Conservation (phyloP, 208 protist species). For the Acanthamoeba triangularis region DNA sequence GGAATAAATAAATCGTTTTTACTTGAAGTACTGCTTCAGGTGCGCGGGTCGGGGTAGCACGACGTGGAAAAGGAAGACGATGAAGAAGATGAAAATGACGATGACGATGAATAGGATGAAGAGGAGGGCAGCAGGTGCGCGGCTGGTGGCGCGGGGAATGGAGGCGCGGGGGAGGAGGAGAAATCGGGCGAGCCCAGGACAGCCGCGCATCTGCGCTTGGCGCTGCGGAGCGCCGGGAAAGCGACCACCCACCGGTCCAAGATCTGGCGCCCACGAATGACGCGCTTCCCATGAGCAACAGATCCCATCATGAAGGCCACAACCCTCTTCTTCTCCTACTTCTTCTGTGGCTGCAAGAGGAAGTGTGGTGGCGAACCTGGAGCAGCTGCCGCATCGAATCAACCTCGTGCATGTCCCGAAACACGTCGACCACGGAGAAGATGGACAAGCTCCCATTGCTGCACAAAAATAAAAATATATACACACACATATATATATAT, state of each 20-base stretch:
- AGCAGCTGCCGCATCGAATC: neutral
- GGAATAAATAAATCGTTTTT: too few relatives aligned
- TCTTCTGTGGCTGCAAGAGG: too few relatives aligned
- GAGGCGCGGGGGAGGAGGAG: too few relatives aligned
- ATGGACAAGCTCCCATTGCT: neutral
- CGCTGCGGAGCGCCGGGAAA: neutral
- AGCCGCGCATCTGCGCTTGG: neutral
- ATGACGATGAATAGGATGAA: too few relatives aligned
- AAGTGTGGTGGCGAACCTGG: neutral
- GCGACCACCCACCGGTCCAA: neutral
- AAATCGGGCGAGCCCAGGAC: too few relatives aligned
- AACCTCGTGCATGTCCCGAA: neutral
- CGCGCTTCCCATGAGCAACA: neutral
- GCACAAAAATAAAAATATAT: neutral
- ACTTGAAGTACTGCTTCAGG: too few relatives aligned
- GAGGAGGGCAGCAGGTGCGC: too few relatives aligned
- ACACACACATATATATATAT: neutral
- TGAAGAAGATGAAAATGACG: too few relatives aligned
- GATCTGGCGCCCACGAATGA: neutral
- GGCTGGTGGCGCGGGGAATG: too few relatives aligned
- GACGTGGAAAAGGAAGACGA: too few relatives aligned
- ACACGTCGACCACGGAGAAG: neutral
- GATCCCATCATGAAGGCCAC: neutral
- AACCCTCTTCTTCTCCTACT: too few relatives aligned
- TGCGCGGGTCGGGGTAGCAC: too few relatives aligned